These are phyloP conservation scores for Penicillium canariense DNA, from an alignment of 495 filamentous ascomycete species.

Conservation along the genomic window DNA sequence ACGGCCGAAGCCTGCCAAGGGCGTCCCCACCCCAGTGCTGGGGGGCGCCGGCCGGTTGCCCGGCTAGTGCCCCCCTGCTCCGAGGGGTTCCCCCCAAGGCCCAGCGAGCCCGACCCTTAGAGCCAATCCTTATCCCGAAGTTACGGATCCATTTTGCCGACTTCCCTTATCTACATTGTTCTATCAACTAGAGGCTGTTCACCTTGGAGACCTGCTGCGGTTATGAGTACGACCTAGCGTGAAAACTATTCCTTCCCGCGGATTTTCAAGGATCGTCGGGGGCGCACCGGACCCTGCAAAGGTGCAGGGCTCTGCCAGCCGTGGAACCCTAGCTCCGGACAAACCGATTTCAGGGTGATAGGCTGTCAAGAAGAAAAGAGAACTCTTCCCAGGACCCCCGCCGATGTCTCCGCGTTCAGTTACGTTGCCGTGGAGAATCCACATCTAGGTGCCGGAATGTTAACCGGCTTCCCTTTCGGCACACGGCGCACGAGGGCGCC, in stretches of 20 bases:
- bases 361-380: conserved; percentile 28
- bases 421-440: conserved; percentile 2
- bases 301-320: conserved; percentile 52
- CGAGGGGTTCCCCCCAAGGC: background rate
- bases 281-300: conserved; percentile 64
- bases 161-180: conserved; percentile 68
- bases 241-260: conserved; percentile 65
- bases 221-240: conserved; percentile 66
- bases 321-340: conserved; percentile 35
- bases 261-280: conserved; percentile 69
- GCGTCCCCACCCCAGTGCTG: background rate
- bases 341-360: conserved; percentile 58
- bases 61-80: background rate
- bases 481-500: conserved; percentile 1
- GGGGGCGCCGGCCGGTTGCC: conserved; percentile 5
- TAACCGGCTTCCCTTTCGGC: conserved; percentile 1
- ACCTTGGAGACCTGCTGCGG: conserved; percentile 71
- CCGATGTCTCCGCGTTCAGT: conserved; percentile 21
- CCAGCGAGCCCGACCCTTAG: conserved; percentile 53
- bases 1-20: background rate
- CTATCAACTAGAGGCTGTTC: conserved; percentile 73
- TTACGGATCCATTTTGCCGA: conserved; percentile 73
- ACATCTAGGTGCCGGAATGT: conserved; percentile 1
- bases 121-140: conserved; percentile 71
- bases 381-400: conserved; percentile 52